phyloP scores from a whole-genome alignment of 1,284 basidiomycete genomes.

The Heterobasidion parviporum region DNA sequence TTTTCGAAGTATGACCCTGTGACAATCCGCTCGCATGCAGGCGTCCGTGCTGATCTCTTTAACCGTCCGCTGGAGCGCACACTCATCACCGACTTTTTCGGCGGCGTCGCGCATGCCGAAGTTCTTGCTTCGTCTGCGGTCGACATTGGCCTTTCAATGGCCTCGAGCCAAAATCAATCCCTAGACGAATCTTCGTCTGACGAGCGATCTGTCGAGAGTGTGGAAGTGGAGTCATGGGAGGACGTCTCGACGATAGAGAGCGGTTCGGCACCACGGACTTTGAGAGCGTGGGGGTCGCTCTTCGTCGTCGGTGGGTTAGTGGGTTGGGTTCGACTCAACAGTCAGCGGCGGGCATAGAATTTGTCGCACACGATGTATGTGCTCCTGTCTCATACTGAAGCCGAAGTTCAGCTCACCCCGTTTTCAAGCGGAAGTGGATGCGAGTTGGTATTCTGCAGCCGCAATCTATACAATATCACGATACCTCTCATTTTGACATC shows the following conservation, averaged over 20 bases:
- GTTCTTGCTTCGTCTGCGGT: slow-evolving; percentile 20
- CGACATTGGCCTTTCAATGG: neutral
- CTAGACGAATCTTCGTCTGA: neutral
- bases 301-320: slow-evolving; percentile 24
- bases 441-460: too few species aligned
- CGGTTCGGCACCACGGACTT: neutral
- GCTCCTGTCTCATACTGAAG: too few species aligned
- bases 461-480: too few species aligned
- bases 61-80: slow-evolving; percentile 58
- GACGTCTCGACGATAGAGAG: neutral
- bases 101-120: slow-evolving; percentile 84
- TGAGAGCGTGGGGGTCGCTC: slow-evolving; percentile 30
- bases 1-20: slow-evolving; percentile 74
- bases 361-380: too few species aligned
- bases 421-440: too few species aligned
- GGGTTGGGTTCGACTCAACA: slow-evolving; percentile 22
- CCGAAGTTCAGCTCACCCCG: too few species aligned
- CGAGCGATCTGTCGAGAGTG: neutral
- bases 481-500: too few species aligned
- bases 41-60: slow-evolving; percentile 84
- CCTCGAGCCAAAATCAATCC: neutral
- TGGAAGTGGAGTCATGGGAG: neutral
- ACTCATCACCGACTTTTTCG: slow-evolving; percentile 92
- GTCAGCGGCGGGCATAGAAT: neutral
- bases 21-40: slow-evolving; percentile 79